These are phyloP conservation scores for Phytophthora constricta DNA, from an alignment of 352 stramenopile genomes.

Conservation along the genomic window DNA sequence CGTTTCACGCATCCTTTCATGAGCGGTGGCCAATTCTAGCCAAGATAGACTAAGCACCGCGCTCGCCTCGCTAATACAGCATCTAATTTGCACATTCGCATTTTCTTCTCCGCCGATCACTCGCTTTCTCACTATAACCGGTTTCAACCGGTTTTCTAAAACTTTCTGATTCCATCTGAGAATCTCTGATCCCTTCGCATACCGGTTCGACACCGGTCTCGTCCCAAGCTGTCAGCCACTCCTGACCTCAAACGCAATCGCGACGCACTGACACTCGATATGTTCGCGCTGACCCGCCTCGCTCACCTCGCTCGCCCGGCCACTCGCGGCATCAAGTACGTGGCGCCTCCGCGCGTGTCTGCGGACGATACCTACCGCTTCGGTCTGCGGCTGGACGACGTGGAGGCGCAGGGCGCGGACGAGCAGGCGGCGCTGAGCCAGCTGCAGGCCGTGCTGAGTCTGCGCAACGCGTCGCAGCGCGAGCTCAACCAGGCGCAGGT, in stretches of 20 bases:
- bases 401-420: constrained; percentile 48
- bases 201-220: background rate
- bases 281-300: constrained; percentile 56
- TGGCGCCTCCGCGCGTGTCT: constrained; percentile 63
- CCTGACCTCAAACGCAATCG: constrained; percentile 21
- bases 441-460: constrained; percentile 74
- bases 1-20: no score
- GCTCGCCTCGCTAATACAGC: no score
- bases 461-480: constrained; percentile 81
- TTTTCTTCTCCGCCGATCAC: no score
- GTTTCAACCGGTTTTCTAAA: no score
- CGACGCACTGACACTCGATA: no score
- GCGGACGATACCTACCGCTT: constrained; percentile 70
- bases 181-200: background rate
- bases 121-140: no score
- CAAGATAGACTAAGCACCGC: no score
- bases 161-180: no score
- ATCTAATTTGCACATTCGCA: no score
- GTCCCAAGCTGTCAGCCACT: constrained; percentile 15
- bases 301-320: constrained; percentile 21
- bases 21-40: no score
- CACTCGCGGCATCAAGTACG: constrained; percentile 59
- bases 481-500: constrained; percentile 88
- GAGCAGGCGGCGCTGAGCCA: constrained; percentile 53
- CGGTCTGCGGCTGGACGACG: constrained; percentile 60